Conservation (phyloP, 2,329 filamentous ascomycete species). For the Pseudogymnoascus sp. region DNA sequence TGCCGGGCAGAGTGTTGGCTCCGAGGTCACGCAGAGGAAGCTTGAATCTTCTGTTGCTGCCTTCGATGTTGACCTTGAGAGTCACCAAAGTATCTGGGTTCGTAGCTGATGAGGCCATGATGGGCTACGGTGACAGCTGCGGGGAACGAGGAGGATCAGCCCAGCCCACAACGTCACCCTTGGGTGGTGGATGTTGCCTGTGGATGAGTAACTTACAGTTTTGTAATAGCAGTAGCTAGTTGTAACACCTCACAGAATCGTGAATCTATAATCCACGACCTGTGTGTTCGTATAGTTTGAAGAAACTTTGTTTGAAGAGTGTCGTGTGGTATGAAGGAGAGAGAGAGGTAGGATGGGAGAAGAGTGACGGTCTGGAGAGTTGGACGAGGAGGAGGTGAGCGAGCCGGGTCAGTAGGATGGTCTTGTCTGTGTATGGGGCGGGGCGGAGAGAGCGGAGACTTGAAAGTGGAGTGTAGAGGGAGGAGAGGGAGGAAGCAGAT, state of each 20-base stretch:
- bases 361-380: constrained; percentile 13
- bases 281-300: not conserved
- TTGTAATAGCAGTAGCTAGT: not conserved
- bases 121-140: constrained; percentile 11
- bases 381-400: not conserved
- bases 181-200: not conserved
- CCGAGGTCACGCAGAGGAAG: constrained; percentile 78
- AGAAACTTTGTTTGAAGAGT: not conserved
- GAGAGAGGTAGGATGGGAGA: constrained; percentile 15
- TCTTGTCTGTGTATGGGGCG: not conserved
- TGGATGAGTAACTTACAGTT: not conserved
- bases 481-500: constrained; percentile 14
- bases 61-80: constrained; percentile 75
- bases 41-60: constrained; percentile 74
- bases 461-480: constrained; percentile 10
- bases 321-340: constrained; percentile 14
- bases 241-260: not conserved
- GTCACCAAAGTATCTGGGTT: constrained; percentile 60
- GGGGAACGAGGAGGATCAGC: not conserved
- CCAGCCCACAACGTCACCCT: constrained; percentile 7
- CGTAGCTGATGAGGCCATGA: constrained; percentile 26
- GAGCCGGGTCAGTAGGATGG: not conserved
- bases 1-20: constrained; percentile 64
- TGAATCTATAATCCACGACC: constrained; percentile 4
- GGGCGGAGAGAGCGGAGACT: constrained; percentile 5